Percentiles rank a stretch among this genome's conserved stretches.
Evolutionary conservation across 805 yeast genomes (phyloP).

Genomic region (Barnettozyma siamensis): DNA sequence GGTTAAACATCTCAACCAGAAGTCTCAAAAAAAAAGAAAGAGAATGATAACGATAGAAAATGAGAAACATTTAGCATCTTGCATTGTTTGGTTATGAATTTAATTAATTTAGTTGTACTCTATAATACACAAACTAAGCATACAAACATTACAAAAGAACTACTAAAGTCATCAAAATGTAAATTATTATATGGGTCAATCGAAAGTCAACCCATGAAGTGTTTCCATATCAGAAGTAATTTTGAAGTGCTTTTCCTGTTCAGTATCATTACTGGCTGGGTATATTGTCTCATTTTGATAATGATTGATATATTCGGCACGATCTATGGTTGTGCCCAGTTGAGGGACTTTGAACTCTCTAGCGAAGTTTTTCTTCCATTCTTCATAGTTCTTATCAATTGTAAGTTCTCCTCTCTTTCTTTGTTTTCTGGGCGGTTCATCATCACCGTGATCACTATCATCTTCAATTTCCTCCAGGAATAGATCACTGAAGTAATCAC

Average conservation of each 20-base stretch:
- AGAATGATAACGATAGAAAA: too few relatives aligned
- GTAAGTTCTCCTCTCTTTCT: neutral
- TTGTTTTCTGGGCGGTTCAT: neutral
- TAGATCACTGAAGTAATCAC: constrained; percentile 6
- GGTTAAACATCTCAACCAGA: neutral
- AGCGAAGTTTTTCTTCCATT: neutral
- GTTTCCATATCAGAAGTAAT: constrained; percentile 13
- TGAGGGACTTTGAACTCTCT: neutral
- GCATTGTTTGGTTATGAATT: neutral
- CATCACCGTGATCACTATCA: neutral
- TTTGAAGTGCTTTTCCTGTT: neutral
- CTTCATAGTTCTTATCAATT: neutral
- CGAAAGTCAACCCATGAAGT: constrained; percentile 4
- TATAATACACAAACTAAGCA: neutral
- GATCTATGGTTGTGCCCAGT: neutral
- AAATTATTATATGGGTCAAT: too few relatives aligned
- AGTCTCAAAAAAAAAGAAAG: too few relatives aligned
- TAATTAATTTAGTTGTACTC: neutral
- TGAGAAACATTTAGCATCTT: neutral
- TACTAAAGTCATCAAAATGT: too few relatives aligned
- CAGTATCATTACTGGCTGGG: neutral
- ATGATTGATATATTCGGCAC: neutral
- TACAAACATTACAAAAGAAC: neutral
- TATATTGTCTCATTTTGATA: neutral
- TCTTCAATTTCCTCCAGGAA: constrained; percentile 5